phyloP scores from a whole-genome alignment of 768 basidiomycete genomes.

The Suillus spraguei region DNA sequence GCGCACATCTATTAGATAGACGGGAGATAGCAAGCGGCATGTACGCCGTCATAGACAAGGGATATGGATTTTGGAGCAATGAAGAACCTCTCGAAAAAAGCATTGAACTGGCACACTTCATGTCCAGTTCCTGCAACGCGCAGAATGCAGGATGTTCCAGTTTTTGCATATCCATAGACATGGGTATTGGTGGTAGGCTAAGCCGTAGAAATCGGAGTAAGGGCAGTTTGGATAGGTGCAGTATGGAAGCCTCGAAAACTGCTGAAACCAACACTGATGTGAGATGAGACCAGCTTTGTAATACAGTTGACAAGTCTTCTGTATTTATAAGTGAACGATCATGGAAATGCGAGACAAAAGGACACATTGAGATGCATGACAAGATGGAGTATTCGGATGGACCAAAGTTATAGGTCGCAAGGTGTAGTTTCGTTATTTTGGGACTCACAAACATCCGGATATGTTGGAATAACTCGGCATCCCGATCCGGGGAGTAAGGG shows the following conservation, averaged over 20 bases:
- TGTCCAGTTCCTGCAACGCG: background rate
- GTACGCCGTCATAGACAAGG: background rate
- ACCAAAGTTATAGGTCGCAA: background rate
- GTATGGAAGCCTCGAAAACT: background rate
- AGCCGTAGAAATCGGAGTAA: background rate
- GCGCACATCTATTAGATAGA: background rate
- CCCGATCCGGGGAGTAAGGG: constrained; percentile 5
- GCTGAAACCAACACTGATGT: background rate
- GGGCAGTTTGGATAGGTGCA: background rate
- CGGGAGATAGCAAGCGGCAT: background rate
- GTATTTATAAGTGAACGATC: rapidly evolving
- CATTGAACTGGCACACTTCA: background rate
- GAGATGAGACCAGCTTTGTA: background rate
- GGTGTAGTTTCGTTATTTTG: background rate
- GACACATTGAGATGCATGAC: background rate
- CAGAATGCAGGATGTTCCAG: background rate
- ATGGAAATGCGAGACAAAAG: background rate
- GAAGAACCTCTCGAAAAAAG: background rate
- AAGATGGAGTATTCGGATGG: background rate
- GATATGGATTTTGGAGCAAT: background rate
- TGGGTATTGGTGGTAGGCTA: background rate
- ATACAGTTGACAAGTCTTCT: background rate
- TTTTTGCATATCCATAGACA: background rate
- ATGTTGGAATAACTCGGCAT: background rate
- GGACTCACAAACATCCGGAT: background rate